Evolutionary conservation across 1,284 basidiomycete genomes (phyloP).

Genomic region (Ganoderma lucidum): DNA sequence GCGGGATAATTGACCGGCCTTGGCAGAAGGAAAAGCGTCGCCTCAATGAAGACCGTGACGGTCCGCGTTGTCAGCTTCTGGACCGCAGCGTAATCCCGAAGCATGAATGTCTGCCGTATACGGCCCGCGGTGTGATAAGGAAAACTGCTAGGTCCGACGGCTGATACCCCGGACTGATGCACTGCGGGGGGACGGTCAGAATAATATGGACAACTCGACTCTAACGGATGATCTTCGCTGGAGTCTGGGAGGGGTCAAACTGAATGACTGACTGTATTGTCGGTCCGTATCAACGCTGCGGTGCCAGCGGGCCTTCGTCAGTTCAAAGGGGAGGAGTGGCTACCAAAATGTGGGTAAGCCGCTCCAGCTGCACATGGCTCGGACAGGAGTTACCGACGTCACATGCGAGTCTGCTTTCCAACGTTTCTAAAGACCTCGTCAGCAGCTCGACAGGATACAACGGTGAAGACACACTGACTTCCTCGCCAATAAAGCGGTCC

Average conservation of each 20-base stretch:
- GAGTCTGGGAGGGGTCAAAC: background rate
- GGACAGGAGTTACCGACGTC: background rate
- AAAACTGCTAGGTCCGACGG: background rate
- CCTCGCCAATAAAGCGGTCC: constrained; percentile 1
- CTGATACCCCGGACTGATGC: background rate
- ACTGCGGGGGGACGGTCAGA: background rate
- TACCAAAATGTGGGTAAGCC: background rate
- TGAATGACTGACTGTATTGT: background rate
- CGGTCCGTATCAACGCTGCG: background rate
- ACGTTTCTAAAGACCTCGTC: background rate
- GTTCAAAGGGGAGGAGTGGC: background rate
- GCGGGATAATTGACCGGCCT: constrained; percentile 12
- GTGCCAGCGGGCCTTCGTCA: background rate
- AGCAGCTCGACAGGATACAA: background rate
- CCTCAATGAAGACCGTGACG: background rate
- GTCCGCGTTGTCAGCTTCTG: constrained; percentile 15
- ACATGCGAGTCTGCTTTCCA: background rate
- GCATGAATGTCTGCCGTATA: background rate
- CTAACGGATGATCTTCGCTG: constrained; percentile 5
- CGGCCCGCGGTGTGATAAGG: background rate
- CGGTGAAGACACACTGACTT: background rate
- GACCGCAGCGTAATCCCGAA: background rate
- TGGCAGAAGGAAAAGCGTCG: constrained; percentile 28
- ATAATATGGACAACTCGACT: background rate
- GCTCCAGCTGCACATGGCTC: background rate